A percentile compares a stretch with the other conserved stretches of the same genome.
These are phyloP conservation scores for Diaporthe longicolla DNA, from an alignment of 2,329 filamentous ascomycete species.

Conservation along the genomic window DNA sequence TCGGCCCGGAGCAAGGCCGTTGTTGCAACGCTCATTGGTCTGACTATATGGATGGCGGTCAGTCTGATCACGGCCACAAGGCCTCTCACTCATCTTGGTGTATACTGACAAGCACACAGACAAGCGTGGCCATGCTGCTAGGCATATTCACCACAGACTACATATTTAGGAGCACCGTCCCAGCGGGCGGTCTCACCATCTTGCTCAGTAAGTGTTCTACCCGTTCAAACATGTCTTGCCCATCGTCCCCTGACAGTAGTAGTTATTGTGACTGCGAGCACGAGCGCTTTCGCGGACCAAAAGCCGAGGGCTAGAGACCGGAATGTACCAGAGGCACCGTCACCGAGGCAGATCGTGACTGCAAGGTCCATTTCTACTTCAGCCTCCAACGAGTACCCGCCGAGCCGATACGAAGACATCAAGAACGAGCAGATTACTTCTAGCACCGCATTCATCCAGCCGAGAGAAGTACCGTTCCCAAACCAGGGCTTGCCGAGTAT, in stretches of 20 bases:
- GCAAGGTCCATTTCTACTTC: constrained; percentile 59
- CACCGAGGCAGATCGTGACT: constrained; percentile 53
- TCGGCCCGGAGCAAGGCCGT: constrained; percentile 57
- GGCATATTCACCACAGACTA: constrained; percentile 60
- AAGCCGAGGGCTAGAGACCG: constrained; percentile 49
- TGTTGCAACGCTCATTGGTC: constrained; percentile 57
- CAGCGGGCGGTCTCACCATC: constrained; percentile 64
- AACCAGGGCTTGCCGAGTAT: constrained; percentile 54
- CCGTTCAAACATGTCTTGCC: background rate
- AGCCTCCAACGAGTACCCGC: constrained; percentile 58
- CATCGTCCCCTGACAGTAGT: constrained; percentile 12
- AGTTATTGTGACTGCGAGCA: constrained; percentile 59
- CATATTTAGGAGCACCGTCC: constrained; percentile 63
- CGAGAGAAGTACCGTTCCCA: constrained; percentile 49
- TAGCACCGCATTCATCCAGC: constrained; percentile 55
- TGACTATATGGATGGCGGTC: constrained; percentile 69
- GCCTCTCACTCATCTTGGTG: constrained; percentile 17
- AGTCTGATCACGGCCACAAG: constrained; percentile 48
- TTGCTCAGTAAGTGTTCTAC: constrained; percentile 61
- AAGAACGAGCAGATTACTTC: constrained; percentile 58
- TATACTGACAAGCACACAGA: constrained; percentile 53
- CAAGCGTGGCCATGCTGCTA: constrained; percentile 66
- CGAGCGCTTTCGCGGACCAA: constrained; percentile 50
- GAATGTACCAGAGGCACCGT: constrained; percentile 57
- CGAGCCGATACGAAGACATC: constrained; percentile 64